A percentile compares a stretch with the other conserved stretches of the same genome.
Evolutionary conservation across 139 green algal species (phyloP).

Genomic region (Raphidocelis subcapitata): DNA sequence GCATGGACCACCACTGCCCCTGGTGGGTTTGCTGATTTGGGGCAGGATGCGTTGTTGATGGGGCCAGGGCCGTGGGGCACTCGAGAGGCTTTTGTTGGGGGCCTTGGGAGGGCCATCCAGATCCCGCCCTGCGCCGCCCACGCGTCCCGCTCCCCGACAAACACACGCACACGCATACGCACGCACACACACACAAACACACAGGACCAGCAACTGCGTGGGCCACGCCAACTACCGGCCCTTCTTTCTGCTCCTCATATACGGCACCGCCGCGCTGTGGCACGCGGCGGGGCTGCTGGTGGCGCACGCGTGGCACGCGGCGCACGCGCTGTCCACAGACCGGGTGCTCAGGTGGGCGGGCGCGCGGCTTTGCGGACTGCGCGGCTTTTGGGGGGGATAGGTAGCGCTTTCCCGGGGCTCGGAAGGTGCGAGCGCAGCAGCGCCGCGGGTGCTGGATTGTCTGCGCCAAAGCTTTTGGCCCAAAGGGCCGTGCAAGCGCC

Average conservation of each 20-base stretch:
- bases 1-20: slow-evolving; percentile 84
- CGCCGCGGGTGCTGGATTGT: too few relatives aligned
- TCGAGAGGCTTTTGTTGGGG: too few relatives aligned
- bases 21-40: slow-evolving; percentile 88
- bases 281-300: slow-evolving; percentile 55
- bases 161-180: background rate
- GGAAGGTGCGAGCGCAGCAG: too few relatives aligned
- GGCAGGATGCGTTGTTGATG: too few relatives aligned
- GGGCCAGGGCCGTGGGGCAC: too few relatives aligned
- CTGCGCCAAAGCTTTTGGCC: too few relatives aligned
- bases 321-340: slow-evolving; percentile 33
- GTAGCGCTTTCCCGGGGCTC: too few relatives aligned
- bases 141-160: slow-evolving; percentile 7
- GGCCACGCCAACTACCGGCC: slow-evolving; percentile 88
- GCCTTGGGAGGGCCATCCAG: background rate
- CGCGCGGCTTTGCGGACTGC: too few relatives aligned
- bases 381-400: too few relatives aligned
- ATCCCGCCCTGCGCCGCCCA: background rate
- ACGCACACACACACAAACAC: background rate
- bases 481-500: too few relatives aligned
- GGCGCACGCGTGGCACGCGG: slow-evolving; percentile 47
- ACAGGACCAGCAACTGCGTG: slow-evolving; percentile 86
- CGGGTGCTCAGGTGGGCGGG: slow-evolving; percentile 31
- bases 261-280: slow-evolving; percentile 44
- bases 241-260: slow-evolving; percentile 82